Percentiles rank a stretch among this genome's conserved stretches.
Evolutionary conservation across 129 eudicot species (phyloP).

Genomic region (Escallonia herrerae): DNA sequence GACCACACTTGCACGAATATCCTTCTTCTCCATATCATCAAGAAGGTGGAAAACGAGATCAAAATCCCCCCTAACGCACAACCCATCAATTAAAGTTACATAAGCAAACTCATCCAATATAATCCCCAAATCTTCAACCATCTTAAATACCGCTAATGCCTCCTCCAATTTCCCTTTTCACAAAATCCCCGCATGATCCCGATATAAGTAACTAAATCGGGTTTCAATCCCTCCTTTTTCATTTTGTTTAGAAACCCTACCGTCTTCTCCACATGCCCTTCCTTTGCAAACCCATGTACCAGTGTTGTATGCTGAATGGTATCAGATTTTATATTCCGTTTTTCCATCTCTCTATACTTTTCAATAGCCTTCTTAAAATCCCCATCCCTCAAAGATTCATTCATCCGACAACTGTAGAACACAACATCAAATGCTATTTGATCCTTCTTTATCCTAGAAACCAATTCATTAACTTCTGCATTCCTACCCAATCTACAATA

Average conservation of each 20-base stretch:
- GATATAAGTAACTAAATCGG: constrained; percentile 61
- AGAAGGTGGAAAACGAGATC: constrained; percentile 47
- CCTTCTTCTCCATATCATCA: constrained; percentile 55
- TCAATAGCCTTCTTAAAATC: constrained; percentile 31
- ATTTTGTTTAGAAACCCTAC: constrained; percentile 49
- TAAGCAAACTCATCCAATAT: constrained; percentile 52
- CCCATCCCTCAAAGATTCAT: constrained; percentile 53
- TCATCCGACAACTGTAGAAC: constrained; percentile 55
- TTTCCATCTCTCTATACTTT: constrained; percentile 50
- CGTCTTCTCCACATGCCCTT: constrained; percentile 67
- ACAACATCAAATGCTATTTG: constrained; percentile 52
- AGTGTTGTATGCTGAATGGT: constrained; percentile 47
- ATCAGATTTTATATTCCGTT: constrained; percentile 41
- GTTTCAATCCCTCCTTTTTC: constrained; percentile 43
- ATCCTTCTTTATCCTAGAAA: constrained; percentile 37
- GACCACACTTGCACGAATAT: constrained; percentile 45
- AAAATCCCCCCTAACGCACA: constrained; percentile 42
- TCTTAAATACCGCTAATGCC: constrained; percentile 42
- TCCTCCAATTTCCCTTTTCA: constrained; percentile 67
- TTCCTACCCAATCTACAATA: constrained; percentile 43
- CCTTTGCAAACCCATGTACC: constrained; percentile 63
- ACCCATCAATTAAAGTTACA: constrained; percentile 58
- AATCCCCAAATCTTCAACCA: constrained; percentile 41
- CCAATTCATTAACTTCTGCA: constrained; percentile 32
- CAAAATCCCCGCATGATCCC: constrained; percentile 63